Base-by-base conservation (phyloP, 1,284 basidiomycete species). In the Abortiporus biennis region DNA sequence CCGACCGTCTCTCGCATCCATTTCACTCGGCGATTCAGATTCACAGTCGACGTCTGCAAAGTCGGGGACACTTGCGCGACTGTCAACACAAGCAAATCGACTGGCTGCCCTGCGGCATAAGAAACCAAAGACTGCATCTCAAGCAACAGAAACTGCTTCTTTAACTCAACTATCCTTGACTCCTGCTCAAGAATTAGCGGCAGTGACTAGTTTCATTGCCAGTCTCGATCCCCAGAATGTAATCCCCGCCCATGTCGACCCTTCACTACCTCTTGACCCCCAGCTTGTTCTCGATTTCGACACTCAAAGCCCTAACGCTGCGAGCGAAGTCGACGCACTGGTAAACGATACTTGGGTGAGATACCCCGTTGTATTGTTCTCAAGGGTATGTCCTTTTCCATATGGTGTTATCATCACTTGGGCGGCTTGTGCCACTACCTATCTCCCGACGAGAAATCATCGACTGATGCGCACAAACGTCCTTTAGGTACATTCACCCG, bases 211-310 rank as follows among this genome's bases (percentile, higher is more conserved):
- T 46, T 92, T 91, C 64, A 69, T 93, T 40, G 82, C 83, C 0
- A 82, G 83, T 30, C 73, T 90, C 15, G n/a, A n/a, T n/a, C 78
- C 85, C 0, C 78, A 87, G 60, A 92, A 92, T 61, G 72, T 82
- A 39, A 79, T 93, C 38, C 89, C 90, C 0, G 54, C 66, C 1
- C 65, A 65, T 6, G 71, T 91, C 38, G 77, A 92, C 57, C 81
- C 87, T 0, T 51, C 68, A 4, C 49, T 56, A 15, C 77, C 86
- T 0, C 76, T 92, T 45, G 85, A 91, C 57, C 86, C 89, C 2
- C 72, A 83, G 48, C 72, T 89, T 41, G 74, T 93, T 9, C 72
- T 93, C 42, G 90, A 89, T 55, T 92, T 92, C 58, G 86, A 92
- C 59, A 83, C 84, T 0, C 71, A 79, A 11, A 66, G 69, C 47